Evolutionary conservation across 2,329 filamentous ascomycete genomes (phyloP), one percentile per base, ranked within the genome.

Genomic region (Trichophyton simii): DNA sequence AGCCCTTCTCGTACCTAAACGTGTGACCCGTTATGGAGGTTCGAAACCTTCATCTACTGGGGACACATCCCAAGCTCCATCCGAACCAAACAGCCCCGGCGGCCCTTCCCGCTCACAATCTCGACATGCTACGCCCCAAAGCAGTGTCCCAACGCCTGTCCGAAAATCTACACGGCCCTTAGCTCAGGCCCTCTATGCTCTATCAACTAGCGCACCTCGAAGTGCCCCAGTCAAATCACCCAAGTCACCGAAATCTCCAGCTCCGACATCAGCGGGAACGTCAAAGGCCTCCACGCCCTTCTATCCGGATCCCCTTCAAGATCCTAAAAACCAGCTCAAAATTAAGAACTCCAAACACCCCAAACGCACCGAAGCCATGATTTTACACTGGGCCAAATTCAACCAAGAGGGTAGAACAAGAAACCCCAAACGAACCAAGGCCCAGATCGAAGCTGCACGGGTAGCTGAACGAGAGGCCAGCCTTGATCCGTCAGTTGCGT

Each of bases 361-460:
- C 3, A 75, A 75, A 62, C 70, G 75, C 31, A 77, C 75, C 7
- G 73, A 76, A 64, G 75, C 75, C 50, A 77, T 77, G 75, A 70
- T 77, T 28, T 73, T 76, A 62, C 75, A 77, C 64, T 77, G 75
- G 75, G 72, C 70, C 20, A 72, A 74, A 25, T 77, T 76, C 67
- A 76, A 76, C 60, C 67, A 69, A 11, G 74, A 75, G 65, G 75
- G 75, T 34, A 72, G 74, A n/a, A 74, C 72, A 20, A 71, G 75
- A 38, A 76, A 76, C 59, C 75, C 75, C 34, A 77, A 77, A 64
- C 72, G 75, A 6, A 75, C 75, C 36, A 76, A 76, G 63, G 74
- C 73, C 8, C 73, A 77, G 64, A 76, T 77, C 28, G 75, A 76
- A 66, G 71, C 72, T n/a, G 74, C 74, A 61, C 71, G 69, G 36